Evolutionary conservation across 164 flowering plant genomes (phyloP).

Genomic region (Chloranthus sessilifolius): DNA sequence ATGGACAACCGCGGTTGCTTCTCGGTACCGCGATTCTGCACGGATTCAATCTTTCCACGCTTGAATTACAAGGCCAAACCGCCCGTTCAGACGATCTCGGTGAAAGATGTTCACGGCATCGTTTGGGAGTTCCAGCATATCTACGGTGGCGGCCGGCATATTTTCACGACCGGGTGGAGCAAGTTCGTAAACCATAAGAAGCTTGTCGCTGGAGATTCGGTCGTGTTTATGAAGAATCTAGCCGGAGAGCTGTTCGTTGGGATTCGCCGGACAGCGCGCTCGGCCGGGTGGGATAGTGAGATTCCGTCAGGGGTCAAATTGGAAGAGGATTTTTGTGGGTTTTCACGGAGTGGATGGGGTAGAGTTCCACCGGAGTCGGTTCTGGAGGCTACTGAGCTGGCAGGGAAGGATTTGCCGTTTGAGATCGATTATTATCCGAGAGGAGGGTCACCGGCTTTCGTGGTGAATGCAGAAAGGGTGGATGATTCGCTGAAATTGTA

Average conservation of each 20-base stretch:
- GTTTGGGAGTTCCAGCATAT: constrained; percentile 59
- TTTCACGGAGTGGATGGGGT: constrained; percentile 23
- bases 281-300: constrained; percentile 2
- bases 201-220: constrained; percentile 71
- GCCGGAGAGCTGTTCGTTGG: constrained; percentile 44
- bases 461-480: constrained; percentile 58
- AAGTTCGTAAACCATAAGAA: constrained; percentile 74
- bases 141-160: constrained; percentile 67
- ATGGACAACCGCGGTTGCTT: constrained; percentile 91
- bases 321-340: constrained; percentile 13
- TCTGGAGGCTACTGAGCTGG: constrained; percentile 28
- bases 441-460: constrained; percentile 48
- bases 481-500: constrained; percentile 33
- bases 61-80: constrained; percentile 48
- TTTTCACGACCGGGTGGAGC: constrained; percentile 91
- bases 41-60: constrained; percentile 69
- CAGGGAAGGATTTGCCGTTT: constrained; percentile 32
- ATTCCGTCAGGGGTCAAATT: not conserved
- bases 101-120: constrained; percentile 47
- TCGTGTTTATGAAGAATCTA: constrained; percentile 51
- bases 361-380: constrained; percentile 26
- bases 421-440: constrained; percentile 66
- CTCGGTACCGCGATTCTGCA: constrained; percentile 78
- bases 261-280: constrained; percentile 35
- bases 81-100: constrained; percentile 56